These are phyloP conservation scores for Sungouiella blattae DNA, from an alignment of 805 yeast genomes.

Conservation along the genomic window DNA sequence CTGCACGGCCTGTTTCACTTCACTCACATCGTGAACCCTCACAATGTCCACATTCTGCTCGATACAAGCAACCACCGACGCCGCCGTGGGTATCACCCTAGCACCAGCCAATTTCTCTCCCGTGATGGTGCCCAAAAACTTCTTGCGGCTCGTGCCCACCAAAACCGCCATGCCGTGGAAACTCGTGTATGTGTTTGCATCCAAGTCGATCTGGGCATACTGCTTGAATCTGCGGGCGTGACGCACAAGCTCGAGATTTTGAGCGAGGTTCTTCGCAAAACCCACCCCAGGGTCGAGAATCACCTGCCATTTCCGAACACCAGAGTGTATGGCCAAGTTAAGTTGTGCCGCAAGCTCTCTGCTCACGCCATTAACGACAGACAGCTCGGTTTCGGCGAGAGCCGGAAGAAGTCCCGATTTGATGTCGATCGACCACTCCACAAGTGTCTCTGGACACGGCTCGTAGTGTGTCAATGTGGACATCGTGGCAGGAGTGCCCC, in stretches of 20 bases:
- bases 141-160: constrained; percentile 86
- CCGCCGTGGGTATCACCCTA: constrained; percentile 75
- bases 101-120: constrained; percentile 55
- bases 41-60: constrained; percentile 76
- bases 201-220: constrained; percentile 32
- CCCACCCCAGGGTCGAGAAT: constrained; percentile 95
- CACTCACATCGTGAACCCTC: constrained; percentile 80
- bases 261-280: constrained; percentile 78
- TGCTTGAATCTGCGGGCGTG: constrained; percentile 46
- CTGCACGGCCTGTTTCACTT: constrained; percentile 41
- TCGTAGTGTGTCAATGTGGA: constrained; percentile 51
- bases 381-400: constrained; percentile 18
- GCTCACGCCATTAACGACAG: constrained; percentile 55
- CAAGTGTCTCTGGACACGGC: constrained; percentile 31
- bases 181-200: constrained; percentile 28
- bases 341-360: constrained; percentile 62
- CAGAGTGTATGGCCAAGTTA: constrained; percentile 51
- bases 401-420: constrained; percentile 9
- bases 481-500: constrained; percentile 84
- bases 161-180: constrained; percentile 62
- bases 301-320: constrained; percentile 86
- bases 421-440: constrained; percentile 30
- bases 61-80: constrained; percentile 69
- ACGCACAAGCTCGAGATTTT: constrained; percentile 65
- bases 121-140: constrained; percentile 75